Percentiles rank a stretch among this genome's conserved stretches.
Evolutionary conservation across 2,329 filamentous ascomycete genomes (phyloP).

Genomic region (Fusarium austroafricanum): DNA sequence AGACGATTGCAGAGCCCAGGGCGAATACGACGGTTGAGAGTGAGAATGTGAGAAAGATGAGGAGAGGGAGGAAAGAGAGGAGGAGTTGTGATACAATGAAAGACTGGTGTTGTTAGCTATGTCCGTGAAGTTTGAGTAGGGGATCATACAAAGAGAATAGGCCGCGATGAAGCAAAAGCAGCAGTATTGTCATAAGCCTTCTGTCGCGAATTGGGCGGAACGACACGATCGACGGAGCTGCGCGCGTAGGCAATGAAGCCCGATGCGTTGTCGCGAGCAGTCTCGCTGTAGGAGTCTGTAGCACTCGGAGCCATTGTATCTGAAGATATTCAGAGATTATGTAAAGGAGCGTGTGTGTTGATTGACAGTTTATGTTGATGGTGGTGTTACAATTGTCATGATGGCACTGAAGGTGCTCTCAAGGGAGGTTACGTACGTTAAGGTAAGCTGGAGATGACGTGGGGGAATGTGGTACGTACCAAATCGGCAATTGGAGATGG

Average conservation of each 20-base stretch:
- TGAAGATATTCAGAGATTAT: background rate
- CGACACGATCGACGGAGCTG: slow-evolving; percentile 60
- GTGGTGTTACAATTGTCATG: slow-evolving; percentile 1
- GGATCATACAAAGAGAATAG: slow-evolving; percentile 73
- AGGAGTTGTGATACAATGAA: slow-evolving; percentile 74
- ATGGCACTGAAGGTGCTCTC: background rate
- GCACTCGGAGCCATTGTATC: slow-evolving; percentile 24
- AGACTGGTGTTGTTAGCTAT: slow-evolving; percentile 60
- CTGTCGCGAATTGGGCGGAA: slow-evolving; percentile 71
- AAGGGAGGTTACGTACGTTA: slow-evolving; percentile 7
- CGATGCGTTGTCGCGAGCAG: slow-evolving; percentile 51
- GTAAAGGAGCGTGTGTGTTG: background rate
- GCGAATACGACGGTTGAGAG: slow-evolving; percentile 72
- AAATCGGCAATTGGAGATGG: slow-evolving; percentile 3
- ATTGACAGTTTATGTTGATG: background rate
- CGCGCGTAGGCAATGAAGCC: slow-evolving; percentile 56
- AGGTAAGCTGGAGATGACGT: slow-evolving; percentile 19
- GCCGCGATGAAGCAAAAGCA: slow-evolving; percentile 71
- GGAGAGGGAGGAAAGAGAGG: slow-evolving; percentile 73
- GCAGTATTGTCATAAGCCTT: slow-evolving; percentile 64
- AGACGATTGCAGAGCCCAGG: slow-evolving; percentile 70
- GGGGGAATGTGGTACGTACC: slow-evolving; percentile 29
- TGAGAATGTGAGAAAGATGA: slow-evolving; percentile 76
- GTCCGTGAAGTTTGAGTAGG: background rate
- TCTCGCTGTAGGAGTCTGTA: slow-evolving; percentile 33